Base-by-base conservation (phyloP, 2,329 filamentous ascomycete species). In the Aphanoascus verrucosus region DNA sequence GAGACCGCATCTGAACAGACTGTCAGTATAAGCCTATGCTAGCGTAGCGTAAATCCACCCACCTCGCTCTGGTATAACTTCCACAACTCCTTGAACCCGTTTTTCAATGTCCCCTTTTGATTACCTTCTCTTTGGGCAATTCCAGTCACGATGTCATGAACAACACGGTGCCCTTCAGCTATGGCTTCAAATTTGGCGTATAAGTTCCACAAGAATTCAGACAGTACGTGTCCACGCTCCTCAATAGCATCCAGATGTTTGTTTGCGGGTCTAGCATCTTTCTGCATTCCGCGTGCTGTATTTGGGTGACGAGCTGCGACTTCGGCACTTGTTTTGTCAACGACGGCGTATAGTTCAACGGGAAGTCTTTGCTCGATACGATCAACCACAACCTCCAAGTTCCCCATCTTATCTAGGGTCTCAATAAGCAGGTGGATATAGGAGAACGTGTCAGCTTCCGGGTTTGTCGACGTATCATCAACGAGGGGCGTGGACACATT, bases 151-250 rank as follows among this genome's bases (percentile, higher is more conserved):
- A 94, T 86, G 67, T 97, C 93, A 67, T 97, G 89, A 54, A 97
- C 83, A 0, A 96, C 84, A 41, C 94, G 84, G 65, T 98, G 93
- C 1, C 90, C 88, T 71, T 98, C 94, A 3, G 89, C 88, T 60
- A 98, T 97, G 6, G 93, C 88, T 68, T 97, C 93, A 59, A 98
- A 97, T 62, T 96, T 96, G 42, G 90, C 90, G 67, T 94, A 98
- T 0, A 98, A 70, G 0, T 88, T 91, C 82, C 86, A 94, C 1
- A 98, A 74, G 44, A 97, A 79, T 64, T 98, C 93, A 59, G 93
- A 86, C 47, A 98, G 84, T 28, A 96, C 87, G 61, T 88, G 86
- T 12, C 85, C 84, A 15, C 86, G 80, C 72, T 90, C 82, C 59
- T 86, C 83, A 15, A 85, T 88, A 60, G 88, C 81, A 32, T 85